Percentiles rank a stretch among this genome's conserved stretches.
These are phyloP conservation scores for Setomelanomma holmii DNA, from an alignment of 2,329 filamentous ascomycete genomes.

Conservation along the genomic window DNA sequence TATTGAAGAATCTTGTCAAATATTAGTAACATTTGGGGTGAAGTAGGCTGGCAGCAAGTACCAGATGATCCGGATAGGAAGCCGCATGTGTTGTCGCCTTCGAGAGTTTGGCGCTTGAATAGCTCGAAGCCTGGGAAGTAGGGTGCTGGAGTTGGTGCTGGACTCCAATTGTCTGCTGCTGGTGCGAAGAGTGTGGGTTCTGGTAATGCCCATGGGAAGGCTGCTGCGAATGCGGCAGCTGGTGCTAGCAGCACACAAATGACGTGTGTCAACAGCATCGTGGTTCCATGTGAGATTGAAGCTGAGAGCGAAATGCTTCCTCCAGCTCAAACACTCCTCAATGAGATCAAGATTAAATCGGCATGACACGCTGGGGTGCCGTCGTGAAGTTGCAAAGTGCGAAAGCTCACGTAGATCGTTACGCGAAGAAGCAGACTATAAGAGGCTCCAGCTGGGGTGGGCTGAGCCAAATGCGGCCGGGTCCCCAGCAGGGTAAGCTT, in stretches of 20 bases:
- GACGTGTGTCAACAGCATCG: conserved; percentile 31
- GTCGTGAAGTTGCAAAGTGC: neutral
- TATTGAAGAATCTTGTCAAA: conserved; percentile 38
- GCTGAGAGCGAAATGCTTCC: too few relatives aligned
- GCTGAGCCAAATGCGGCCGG: conserved; percentile 21
- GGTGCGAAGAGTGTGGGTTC: conserved; percentile 35
- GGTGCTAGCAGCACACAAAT: conserved; percentile 39
- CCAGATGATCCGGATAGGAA: conserved; percentile 36
- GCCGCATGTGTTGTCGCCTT: conserved; percentile 37
- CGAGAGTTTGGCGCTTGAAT: conserved; percentile 30
- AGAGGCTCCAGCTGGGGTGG: conserved; percentile 9
- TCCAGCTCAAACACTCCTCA: neutral
- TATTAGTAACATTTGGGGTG: conserved; percentile 10
- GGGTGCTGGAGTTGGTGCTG: conserved; percentile 39
- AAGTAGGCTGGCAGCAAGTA: conserved; percentile 10
- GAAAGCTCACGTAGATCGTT: conserved; percentile 14
- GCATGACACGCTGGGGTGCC: neutral
- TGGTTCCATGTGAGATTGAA: conserved; percentile 27
- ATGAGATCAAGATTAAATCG: neutral
- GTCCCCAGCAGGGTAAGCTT: conserved; percentile 22
- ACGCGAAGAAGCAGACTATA: conserved; percentile 18
- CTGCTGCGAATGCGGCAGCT: conserved; percentile 30
- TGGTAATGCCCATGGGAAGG: conserved; percentile 36
- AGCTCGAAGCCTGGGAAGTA: conserved; percentile 28
- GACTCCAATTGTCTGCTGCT: conserved; percentile 37